Evolutionary conservation across 2,329 filamentous ascomycete species (phyloP), one percentile per base, ranked within the genome.

Genomic region (Ploettnerulaceae sp.): DNA sequence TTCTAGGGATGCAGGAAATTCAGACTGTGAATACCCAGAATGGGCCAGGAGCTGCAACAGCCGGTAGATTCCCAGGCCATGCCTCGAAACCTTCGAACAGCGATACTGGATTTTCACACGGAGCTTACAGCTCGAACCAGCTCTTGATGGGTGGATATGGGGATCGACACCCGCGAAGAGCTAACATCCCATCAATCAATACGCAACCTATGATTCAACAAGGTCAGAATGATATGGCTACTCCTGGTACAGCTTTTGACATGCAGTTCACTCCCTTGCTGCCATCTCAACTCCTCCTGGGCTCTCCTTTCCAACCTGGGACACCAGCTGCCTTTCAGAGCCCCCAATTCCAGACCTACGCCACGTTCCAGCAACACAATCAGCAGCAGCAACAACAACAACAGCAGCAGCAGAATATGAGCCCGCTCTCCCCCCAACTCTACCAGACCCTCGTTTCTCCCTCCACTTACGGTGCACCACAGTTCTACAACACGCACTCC

Each of bases 181-280:
- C 76, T 40, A 95, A 94, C 70, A 86, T 97, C 62, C 89, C 91
- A 54, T 82, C 84, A 54, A 95, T 97, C 71, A 96, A 96, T 68
- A 96, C 93, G 17, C 82, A 85, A 63, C 73, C 80, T 53, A 76
- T 85, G 67, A 67, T 61, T 57, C 73, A 67, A 47, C 69, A 70
- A 39, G 69, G 68, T 44, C 70, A 73, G 49, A 78, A 76, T 60
- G 89, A 95, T 55, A 81, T 95, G 79, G 76, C 85, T 57, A 91
- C 86, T 18, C 90, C 93, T 12, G 89, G 86, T 33, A 91, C 89
- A 42, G 89, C 79, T 33, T 95, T 89, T 64, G 93, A 97, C 64
- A 96, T 97, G 91, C 93, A 97, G 70, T 97, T 96, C 69, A 96
- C 93, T 8, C 91, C 93, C 55, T 77, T 98, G 56, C 80, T 98